Evolutionary conservation across 202 grass and related monocot species (phyloP).

Genomic region (Hordeum pubiflorum): DNA sequence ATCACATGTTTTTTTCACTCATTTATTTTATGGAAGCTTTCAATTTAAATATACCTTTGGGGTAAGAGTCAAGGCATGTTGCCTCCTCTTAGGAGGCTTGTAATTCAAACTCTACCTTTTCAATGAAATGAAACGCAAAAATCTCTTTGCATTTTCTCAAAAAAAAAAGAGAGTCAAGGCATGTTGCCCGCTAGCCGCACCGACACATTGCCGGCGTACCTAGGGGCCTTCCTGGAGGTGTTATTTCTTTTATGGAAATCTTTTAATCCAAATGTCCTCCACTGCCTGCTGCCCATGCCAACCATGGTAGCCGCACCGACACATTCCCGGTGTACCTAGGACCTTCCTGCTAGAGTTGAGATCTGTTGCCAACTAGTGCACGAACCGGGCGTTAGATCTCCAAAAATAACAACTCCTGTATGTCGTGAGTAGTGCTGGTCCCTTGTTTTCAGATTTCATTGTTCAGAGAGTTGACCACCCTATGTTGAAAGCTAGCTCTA

Average conservation of each 20-base stretch:
- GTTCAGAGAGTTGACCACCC: background rate
- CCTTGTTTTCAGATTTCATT: background rate
- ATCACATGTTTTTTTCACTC: background rate
- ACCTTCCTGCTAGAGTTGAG: background rate
- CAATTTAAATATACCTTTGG: background rate
- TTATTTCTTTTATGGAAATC: too few relatives aligned
- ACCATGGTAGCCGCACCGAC: background rate
- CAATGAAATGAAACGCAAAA: too few relatives aligned
- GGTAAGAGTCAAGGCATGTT: background rate
- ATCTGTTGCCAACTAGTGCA: background rate
- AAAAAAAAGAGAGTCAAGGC: too few relatives aligned
- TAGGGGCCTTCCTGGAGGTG: too few relatives aligned
- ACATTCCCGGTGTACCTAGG: background rate
- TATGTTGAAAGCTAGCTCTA: slow-evolving; percentile 5
- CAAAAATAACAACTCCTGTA: background rate
- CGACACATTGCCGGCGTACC: too few relatives aligned
- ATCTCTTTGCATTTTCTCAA: too few relatives aligned
- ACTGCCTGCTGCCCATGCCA: background rate
- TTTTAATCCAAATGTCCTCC: too few relatives aligned
- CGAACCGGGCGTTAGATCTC: background rate
- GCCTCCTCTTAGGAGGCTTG: too few relatives aligned
- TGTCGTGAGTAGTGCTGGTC: background rate
- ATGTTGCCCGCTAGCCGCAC: too few relatives aligned
- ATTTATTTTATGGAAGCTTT: slow-evolving; percentile 13
- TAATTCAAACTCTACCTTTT: too few relatives aligned